Base-by-base conservation (phyloP, 2,329 filamentous ascomycete genomes). In the Rhytidhysteron rufulum region DNA sequence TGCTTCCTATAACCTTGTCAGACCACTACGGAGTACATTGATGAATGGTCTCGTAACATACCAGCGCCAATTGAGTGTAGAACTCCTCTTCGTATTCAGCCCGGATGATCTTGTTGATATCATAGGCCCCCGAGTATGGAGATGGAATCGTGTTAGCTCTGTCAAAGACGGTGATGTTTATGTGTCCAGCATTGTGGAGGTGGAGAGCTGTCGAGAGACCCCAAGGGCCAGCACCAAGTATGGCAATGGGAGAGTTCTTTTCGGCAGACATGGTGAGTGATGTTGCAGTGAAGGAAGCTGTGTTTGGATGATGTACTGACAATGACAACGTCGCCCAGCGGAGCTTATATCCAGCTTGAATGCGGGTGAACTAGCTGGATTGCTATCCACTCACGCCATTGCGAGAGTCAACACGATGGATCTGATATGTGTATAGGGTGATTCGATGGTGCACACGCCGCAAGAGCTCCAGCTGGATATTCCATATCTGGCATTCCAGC, bases 81-180 rank as follows among this genome's bases (percentile, higher is more conserved):
- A 77, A 78, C 0, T 67, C 63, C 42, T 80, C 75, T 44, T 78
- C 74, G 42, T 81, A 81, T 47, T 81, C 77, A 4, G 72, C 75
- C 2, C 78, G 69, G 25, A 82, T 66, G 40, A 82, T 81, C 57
- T 82, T 82, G 55, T 82, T 82, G 19, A 82, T 53, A 46, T 82
- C 77, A 43, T 79, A 78, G 16, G 71, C 78, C 0, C 77, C 79
- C 0, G 79, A 80, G 50, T 59, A 71, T 4, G 62, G 60, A 2
- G 74, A 72, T 1, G 77, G 77, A 3, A 73, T 68, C 8, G 63
- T 58, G 9, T 48, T 46, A 30, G 57, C 58, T 22, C 50, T 53
- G 35, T 62, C 58, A 21, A 60, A 56, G 15, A 60, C 51, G n/a
- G 53, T 57, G 20, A 62, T 51, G 36, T 57, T 42, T 7, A 48